These are phyloP conservation scores for Aphanomyces stellatus DNA, from an alignment of 352 stramenopile species.

Conservation along the genomic window DNA sequence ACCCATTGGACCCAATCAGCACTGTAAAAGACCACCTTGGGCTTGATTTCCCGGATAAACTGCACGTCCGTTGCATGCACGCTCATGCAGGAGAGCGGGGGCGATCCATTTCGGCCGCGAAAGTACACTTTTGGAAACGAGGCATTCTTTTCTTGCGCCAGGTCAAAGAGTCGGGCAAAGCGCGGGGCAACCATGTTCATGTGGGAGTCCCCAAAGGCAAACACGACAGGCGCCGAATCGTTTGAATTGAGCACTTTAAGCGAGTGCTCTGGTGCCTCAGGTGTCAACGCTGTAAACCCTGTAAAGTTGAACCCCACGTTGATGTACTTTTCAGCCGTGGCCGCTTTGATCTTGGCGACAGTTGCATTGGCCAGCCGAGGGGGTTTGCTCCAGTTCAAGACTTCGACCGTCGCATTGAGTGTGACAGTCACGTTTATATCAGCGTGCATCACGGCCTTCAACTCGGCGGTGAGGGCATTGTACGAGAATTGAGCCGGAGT, in stretches of 20 bases:
- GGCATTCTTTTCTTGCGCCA: background rate
- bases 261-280: background rate
- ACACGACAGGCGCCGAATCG: too few species aligned
- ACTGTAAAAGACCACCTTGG: conserved; percentile 13
- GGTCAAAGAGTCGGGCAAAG: background rate
- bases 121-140: background rate
- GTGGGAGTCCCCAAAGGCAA: conserved; percentile 21
- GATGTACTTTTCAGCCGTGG: background rate
- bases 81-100: background rate
- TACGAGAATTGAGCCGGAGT: too few species aligned
- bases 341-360: conserved; percentile 14
- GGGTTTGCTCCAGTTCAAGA: conserved; percentile 17
- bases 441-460: too few species aligned
- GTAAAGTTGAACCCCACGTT: background rate
- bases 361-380: background rate
- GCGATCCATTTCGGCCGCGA: background rate
- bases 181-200: background rate
- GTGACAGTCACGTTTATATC: background rate
- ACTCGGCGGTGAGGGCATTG: too few species aligned
- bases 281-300: background rate
- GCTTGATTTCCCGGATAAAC: background rate
- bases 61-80: background rate
- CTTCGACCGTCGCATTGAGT: background rate
- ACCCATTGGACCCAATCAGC: conserved; percentile 14
- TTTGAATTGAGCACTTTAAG: background rate